Evolutionary conservation across 1,139 yeast genomes (phyloP).

Genomic region (Blastobotrys niveus): DNA sequence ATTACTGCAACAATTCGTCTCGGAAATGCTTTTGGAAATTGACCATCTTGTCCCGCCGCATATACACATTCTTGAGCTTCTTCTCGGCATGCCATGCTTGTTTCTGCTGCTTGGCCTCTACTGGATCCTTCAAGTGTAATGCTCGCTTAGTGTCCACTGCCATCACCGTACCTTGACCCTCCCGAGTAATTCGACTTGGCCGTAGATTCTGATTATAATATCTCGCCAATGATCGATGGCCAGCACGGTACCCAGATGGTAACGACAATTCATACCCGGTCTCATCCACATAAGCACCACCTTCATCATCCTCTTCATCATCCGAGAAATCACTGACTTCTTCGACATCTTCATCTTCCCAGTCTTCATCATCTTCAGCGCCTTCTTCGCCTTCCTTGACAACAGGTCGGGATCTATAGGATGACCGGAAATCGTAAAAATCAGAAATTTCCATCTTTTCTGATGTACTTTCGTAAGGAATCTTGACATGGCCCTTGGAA

Average conservation of each 20-base stretch:
- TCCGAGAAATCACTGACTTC: constrained; percentile 42
- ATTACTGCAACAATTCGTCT: constrained; percentile 78
- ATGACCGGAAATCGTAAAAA: constrained; percentile 77
- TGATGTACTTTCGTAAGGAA: constrained; percentile 81
- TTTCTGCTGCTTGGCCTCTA: constrained; percentile 56
- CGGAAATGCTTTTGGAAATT: constrained; percentile 89
- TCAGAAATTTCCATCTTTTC: constrained; percentile 76
- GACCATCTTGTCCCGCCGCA: constrained; percentile 74
- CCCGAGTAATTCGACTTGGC: constrained; percentile 66
- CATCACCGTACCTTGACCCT: constrained; percentile 89
- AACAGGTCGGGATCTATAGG: constrained; percentile 40
- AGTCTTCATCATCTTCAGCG: constrained; percentile 42
- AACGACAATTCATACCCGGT: constrained; percentile 74
- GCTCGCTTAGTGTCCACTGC: constrained; percentile 80
- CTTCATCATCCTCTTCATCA: constrained; percentile 42
- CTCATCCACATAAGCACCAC: constrained; percentile 44
- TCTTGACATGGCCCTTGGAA: constrained; percentile 76
- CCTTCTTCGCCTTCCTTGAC: constrained; percentile 29
- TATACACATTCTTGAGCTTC: constrained; percentile 61
- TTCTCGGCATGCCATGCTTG: constrained; percentile 70
- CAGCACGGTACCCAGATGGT: constrained; percentile 82
- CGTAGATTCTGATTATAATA: constrained; percentile 80
- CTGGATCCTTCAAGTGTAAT: constrained; percentile 42
- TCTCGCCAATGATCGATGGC: constrained; percentile 82
- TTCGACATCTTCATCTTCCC: constrained; percentile 41